Conservation (phyloP, 306 rosid species). For the Prunus kanzakura region DNA sequence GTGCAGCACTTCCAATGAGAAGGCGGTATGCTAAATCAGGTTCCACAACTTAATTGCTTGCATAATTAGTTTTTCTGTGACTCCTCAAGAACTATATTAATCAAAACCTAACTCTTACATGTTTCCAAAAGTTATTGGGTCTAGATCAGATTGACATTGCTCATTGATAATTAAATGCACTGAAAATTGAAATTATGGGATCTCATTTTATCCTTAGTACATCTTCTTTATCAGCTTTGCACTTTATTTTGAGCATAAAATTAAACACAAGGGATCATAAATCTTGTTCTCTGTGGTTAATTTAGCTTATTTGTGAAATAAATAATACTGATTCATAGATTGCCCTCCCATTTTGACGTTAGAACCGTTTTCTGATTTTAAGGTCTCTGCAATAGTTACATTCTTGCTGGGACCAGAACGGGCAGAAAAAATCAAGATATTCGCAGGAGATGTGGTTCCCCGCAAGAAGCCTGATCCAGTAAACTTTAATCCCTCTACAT, state of each 20-base stretch:
- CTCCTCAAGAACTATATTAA: not conserved
- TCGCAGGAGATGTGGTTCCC: slow-evolving; percentile 98
- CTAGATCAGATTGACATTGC: not conserved
- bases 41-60: slow-evolving; percentile 32
- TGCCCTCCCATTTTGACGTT: slow-evolving; percentile 3
- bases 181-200: not conserved
- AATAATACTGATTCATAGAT: slow-evolving; percentile 3
- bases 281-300: slow-evolving; percentile 7
- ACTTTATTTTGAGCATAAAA: not conserved
- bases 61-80: slow-evolving; percentile 9
- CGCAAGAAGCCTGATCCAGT: slow-evolving; percentile 99
- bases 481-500: slow-evolving; percentile 26
- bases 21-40: slow-evolving; percentile 87
- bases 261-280: not conserved
- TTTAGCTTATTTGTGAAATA: slow-evolving; percentile 16
- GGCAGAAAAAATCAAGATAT: slow-evolving; percentile 86
- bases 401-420: slow-evolving; percentile 81
- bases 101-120: slow-evolving; percentile 13
- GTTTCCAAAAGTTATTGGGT: not conserved
- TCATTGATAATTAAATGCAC: not conserved
- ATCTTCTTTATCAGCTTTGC: slow-evolving; percentile 1
- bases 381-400: slow-evolving; percentile 97
- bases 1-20: slow-evolving; percentile 98
- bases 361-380: slow-evolving; percentile 30
- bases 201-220: not conserved